Percentiles rank a stretch among this genome's conserved stretches.
These are phyloP conservation scores for Cercis canadensis DNA, from an alignment of 306 rosid genomes.

Conservation along the genomic window DNA sequence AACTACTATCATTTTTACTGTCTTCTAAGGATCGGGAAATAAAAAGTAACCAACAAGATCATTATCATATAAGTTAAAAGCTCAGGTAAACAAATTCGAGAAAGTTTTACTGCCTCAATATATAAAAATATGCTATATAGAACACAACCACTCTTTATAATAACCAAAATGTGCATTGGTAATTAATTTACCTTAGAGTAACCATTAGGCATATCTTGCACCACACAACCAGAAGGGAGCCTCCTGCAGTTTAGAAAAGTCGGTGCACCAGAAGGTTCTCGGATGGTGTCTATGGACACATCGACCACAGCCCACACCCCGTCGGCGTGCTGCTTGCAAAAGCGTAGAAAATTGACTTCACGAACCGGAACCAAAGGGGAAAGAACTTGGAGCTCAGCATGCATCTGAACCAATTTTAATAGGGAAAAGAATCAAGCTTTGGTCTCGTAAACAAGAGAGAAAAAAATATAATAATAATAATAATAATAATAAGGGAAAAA, in stretches of 20 bases:
- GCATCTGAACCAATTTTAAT: conserved; percentile 60
- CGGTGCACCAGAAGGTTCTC: conserved; percentile 63
- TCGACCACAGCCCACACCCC: conserved; percentile 98
- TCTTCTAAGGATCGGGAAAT: too few species aligned
- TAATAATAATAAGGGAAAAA: too few species aligned
- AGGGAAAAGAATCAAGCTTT: not conserved
- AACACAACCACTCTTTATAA: not conserved
- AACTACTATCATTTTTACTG: conserved; percentile 36
- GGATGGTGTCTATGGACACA: conserved; percentile 68
- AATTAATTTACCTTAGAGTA: conserved; percentile 78
- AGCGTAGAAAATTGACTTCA: conserved; percentile 78
- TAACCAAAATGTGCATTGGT: not conserved
- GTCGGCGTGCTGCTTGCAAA: conserved; percentile 96
- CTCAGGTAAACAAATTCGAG: too few species aligned
- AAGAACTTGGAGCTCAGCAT: conserved; percentile 92
- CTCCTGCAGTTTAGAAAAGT: conserved; percentile 69
- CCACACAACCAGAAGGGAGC: conserved; percentile 97
- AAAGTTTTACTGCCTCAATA: too few species aligned
- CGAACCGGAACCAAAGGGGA: conserved; percentile 93
- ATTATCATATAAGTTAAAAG: too few species aligned
- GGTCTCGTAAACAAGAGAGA: not conserved
- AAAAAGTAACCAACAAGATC: too few species aligned
- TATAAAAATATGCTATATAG: not conserved
- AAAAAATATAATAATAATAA: not conserved
- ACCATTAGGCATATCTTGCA: conserved; percentile 99